Base-by-base conservation (phyloP, 2,329 filamentous ascomycete genomes). In the Neofusicoccum laricinum region DNA sequence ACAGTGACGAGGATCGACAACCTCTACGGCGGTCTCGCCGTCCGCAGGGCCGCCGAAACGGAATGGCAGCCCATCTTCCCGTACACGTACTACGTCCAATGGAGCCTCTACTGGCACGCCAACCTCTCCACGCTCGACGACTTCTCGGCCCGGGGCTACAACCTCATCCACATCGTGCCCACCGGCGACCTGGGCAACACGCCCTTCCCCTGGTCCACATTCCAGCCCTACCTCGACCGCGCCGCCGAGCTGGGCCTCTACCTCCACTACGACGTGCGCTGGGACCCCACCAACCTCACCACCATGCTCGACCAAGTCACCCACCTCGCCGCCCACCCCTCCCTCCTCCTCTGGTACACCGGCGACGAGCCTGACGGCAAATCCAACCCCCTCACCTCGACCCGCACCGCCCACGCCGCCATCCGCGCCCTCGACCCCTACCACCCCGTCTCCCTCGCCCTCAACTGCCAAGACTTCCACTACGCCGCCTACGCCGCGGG, bases 391-490 rank as follows among this genome's bases (percentile, higher is more conserved):
- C 79, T 87, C 64, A 77, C 82, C 64, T 78, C 78, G 0, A 80
- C 84, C 0, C 65, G 68, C 2, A 66, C 75, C 19, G 77, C 81
- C 0, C 80, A 83, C 69, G 70, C 78, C 38, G 69, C 79, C 8
- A 80, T 87, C 69, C 78, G 78, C 65, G 66, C 71, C 0, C 71
- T 87, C 1, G 86, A 89, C 72, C 84, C 83, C 0, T 88, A 88
- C 73, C 86, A 88, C 73, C 86, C 86, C 0, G 81, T 86, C 1
- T 82, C 82, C 1, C 76, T 88, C 4, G 83, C 82, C 1, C 79
- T 88, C 48, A 88, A 88, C 74, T 88, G 86, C 77, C 79, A 82
- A 62, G 82, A 88, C 74, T 88, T 86, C 74, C 82, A 87, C 73
- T 88, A 86, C 70, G 73, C 75, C 2, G 73, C 82, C 12, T 88